These are phyloP conservation scores for Cryphonectria japonica DNA, from an alignment of 2,329 filamentous ascomycete species.

Conservation along the genomic window DNA sequence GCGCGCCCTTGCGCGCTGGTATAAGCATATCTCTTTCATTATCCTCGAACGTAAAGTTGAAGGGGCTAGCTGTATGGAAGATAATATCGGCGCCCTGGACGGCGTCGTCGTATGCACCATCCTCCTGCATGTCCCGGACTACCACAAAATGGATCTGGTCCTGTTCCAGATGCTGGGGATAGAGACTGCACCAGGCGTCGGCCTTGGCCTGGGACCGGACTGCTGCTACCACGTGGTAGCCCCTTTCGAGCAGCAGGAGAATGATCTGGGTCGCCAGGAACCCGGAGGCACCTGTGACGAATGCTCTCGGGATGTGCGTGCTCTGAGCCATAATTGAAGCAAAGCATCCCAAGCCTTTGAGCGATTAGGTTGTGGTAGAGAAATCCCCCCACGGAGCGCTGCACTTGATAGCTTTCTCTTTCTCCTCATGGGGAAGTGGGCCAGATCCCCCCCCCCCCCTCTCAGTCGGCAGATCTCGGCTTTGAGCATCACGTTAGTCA, in stretches of 20 bases:
- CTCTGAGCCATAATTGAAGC: neutral
- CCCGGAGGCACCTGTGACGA: neutral
- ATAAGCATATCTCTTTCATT: constrained; percentile 10
- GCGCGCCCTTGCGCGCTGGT: constrained; percentile 3
- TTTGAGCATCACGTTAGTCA: too few species aligned
- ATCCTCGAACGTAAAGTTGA: constrained; percentile 11
- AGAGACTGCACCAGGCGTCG: neutral
- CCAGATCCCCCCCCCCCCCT: neutral
- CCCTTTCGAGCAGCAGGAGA: constrained; percentile 3
- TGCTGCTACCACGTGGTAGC: constrained; percentile 2
- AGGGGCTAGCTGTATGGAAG: constrained; percentile 8
- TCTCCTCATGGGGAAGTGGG: neutral
- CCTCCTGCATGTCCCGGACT: constrained; percentile 3
- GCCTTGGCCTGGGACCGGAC: constrained; percentile 6
- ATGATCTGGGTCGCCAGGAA: constrained; percentile 14
- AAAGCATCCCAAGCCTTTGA: neutral
- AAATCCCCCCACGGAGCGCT: neutral
- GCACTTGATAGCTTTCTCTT: neutral
- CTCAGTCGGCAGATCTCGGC: too few species aligned
- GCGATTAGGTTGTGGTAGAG: neutral
- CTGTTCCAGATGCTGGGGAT: neutral
- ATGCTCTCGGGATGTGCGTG: neutral
- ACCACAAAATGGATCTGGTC: constrained; percentile 1
- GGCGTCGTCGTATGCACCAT: constrained; percentile 4
- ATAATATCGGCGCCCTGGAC: constrained; percentile 4